A percentile compares a stretch with the other conserved stretches of the same genome.
Conservation (phyloP, 306 rosid species). For the Acacia melanoxylon region DNA sequence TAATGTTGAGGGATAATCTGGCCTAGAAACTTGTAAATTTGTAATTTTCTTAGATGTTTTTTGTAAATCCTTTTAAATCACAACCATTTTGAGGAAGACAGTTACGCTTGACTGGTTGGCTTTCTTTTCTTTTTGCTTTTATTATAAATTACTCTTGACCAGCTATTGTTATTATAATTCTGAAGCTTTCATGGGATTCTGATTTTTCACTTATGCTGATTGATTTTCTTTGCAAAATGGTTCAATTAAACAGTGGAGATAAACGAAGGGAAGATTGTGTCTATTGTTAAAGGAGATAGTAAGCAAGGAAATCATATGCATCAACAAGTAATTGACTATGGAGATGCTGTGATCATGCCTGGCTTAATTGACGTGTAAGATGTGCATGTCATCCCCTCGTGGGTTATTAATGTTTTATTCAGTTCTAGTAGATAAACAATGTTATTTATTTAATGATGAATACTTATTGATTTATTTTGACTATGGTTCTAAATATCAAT, state of each 20-base stretch:
- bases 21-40: background rate
- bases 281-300: slow-evolving; percentile 62
- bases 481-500: background rate
- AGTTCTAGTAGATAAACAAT: slow-evolving; percentile 16
- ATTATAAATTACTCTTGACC: slow-evolving; percentile 23
- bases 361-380: slow-evolving; percentile 95
- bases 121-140: background rate
- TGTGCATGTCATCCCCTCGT: background rate
- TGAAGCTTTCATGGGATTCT: background rate
- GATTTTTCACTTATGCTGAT: background rate
- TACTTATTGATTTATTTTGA: background rate
- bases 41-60: background rate
- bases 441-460: background rate
- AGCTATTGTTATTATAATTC: slow-evolving; percentile 6
- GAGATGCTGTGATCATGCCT: slow-evolving; percentile 88
- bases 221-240: slow-evolving; percentile 21
- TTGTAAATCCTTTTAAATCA: background rate
- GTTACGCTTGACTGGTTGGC: slow-evolving; percentile 3
- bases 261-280: slow-evolving; percentile 64
- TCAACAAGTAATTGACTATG: slow-evolving; percentile 61
- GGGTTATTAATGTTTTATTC: background rate
- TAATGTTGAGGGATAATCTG: background rate
- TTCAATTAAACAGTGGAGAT: slow-evolving; percentile 68
- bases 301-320: slow-evolving; percentile 41
- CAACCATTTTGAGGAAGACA: background rate